Conservation (phyloP, 2,329 filamentous ascomycete species). For the Atkinsonella hypoxylon region DNA sequence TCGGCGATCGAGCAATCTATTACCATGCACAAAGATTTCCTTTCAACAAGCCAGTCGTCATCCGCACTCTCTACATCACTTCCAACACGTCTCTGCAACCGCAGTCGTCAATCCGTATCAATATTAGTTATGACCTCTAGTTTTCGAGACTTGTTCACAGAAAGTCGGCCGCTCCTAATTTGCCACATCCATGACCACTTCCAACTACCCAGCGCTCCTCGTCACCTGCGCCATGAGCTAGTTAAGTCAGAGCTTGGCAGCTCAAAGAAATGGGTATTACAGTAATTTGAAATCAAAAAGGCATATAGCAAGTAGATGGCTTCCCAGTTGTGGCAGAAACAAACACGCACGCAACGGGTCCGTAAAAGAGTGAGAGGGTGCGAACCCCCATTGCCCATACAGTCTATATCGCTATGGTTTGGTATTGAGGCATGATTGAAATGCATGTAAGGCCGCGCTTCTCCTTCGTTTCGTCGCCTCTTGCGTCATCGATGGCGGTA, state of each 20-base stretch:
- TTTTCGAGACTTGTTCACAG: not conserved
- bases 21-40: not conserved
- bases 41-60: not conserved
- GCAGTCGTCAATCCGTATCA: not conserved
- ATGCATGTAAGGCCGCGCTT: conserved; percentile 8
- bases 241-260: not conserved
- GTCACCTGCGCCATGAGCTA: not conserved
- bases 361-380: conserved; percentile 16
- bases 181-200: not conserved
- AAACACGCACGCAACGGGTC: conserved; percentile 19
- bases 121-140: not conserved
- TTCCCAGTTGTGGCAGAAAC: conserved; percentile 19
- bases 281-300: conserved; percentile 2
- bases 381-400: conserved; percentile 25
- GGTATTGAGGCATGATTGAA: conserved; percentile 12
- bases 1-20: not conserved
- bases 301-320: conserved; percentile 12
- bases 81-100: not conserved
- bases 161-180: not conserved
- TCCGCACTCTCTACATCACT: not conserved
- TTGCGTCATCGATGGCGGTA: not conserved
- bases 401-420: conserved; percentile 23
- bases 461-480: too few species aligned
- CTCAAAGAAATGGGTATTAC: not conserved
- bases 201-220: not conserved